phyloP scores from a whole-genome alignment of 1,284 basidiomycete genomes.

The Sphagnurus paluster region DNA sequence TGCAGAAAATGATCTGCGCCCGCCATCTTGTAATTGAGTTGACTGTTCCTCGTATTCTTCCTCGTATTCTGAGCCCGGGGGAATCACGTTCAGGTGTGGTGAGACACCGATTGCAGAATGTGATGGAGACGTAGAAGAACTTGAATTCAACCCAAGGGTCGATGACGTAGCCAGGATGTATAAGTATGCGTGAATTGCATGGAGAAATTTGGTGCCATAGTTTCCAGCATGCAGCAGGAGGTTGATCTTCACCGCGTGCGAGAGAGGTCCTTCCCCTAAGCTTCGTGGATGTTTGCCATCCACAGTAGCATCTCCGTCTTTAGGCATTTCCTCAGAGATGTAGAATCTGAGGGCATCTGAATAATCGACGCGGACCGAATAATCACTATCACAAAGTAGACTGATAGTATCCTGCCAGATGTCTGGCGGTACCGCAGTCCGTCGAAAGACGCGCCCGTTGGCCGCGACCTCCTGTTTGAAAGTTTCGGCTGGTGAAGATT shows the following conservation, averaged over 20 bases:
- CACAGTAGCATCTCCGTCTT: conserved; percentile 45
- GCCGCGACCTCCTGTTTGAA: conserved; percentile 23
- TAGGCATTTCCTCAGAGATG: conserved; percentile 73
- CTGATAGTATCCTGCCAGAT: conserved; percentile 89
- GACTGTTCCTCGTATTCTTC: conserved; percentile 18
- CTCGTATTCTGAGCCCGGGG: conserved; percentile 32
- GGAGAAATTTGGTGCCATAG: conserved; percentile 66
- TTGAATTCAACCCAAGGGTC: conserved; percentile 49
- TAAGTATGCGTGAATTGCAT: conserved; percentile 75
- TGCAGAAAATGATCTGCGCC: conserved; percentile 49
- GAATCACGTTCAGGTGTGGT: conserved; percentile 32
- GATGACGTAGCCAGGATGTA: conserved; percentile 78
- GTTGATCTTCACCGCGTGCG: conserved; percentile 46
- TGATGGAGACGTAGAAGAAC: conserved; percentile 42
- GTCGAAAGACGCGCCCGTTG: conserved; percentile 43
- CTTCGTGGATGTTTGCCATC: conserved; percentile 45
- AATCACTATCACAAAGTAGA: conserved; percentile 77
- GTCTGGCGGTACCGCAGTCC: conserved; percentile 77
- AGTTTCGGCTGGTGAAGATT: conserved; percentile 15
- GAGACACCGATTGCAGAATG: conserved; percentile 33
- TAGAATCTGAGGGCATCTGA: conserved; percentile 72
- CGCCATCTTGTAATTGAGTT: conserved; percentile 30
- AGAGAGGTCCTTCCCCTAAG: conserved; percentile 43
- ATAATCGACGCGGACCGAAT: conserved; percentile 76
- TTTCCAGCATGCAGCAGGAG: conserved; percentile 61